Evolutionary conservation across 192 early-diverging fungal species (phyloP).

Genomic region (Backusella morwellensis): DNA sequence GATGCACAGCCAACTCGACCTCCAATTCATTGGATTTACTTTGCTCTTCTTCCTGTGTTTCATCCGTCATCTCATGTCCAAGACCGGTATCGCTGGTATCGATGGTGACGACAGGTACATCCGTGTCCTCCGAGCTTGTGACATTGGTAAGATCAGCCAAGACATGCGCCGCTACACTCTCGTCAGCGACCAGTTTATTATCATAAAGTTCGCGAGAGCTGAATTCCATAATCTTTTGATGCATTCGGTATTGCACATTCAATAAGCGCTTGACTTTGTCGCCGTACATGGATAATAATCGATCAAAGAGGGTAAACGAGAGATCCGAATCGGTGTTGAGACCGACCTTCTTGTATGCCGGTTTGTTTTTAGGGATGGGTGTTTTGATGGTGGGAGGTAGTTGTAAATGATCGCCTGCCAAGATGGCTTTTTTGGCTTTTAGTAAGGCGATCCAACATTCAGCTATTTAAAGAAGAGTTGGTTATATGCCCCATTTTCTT

Average conservation of each 20-base stretch:
- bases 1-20: slow-evolving; percentile 57
- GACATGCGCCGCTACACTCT: slow-evolving; percentile 59
- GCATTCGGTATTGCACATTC: slow-evolving; percentile 87
- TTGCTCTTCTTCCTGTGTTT: slow-evolving; percentile 41
- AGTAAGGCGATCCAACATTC: slow-evolving; percentile 91
- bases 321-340: slow-evolving; percentile 31
- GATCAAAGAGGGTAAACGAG: slow-evolving; percentile 76
- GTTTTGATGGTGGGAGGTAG: slow-evolving; percentile 85
- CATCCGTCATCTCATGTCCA: slow-evolving; percentile 38
- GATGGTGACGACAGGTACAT: slow-evolving; percentile 60
- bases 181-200: slow-evolving; percentile 59
- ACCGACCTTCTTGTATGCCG: slow-evolving; percentile 5
- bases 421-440: slow-evolving; percentile 67
- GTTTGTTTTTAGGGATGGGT: slow-evolving; percentile 13
- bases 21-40: slow-evolving; percentile 80
- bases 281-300: slow-evolving; percentile 62
- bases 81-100: slow-evolving; percentile 63
- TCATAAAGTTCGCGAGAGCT: slow-evolving; percentile 73
- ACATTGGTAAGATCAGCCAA: slow-evolving; percentile 65
- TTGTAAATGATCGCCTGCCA: slow-evolving; percentile 91
- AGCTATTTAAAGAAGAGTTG: slow-evolving; percentile 25
- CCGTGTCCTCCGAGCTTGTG: slow-evolving; percentile 55
- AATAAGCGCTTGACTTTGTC: slow-evolving; percentile 64
- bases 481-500: background rate
- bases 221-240: slow-evolving; percentile 76